Evolutionary conservation across 2,329 filamentous ascomycete species (phyloP), one percentile per base, ranked within the genome.

Genomic region (Piedraia hortae): DNA sequence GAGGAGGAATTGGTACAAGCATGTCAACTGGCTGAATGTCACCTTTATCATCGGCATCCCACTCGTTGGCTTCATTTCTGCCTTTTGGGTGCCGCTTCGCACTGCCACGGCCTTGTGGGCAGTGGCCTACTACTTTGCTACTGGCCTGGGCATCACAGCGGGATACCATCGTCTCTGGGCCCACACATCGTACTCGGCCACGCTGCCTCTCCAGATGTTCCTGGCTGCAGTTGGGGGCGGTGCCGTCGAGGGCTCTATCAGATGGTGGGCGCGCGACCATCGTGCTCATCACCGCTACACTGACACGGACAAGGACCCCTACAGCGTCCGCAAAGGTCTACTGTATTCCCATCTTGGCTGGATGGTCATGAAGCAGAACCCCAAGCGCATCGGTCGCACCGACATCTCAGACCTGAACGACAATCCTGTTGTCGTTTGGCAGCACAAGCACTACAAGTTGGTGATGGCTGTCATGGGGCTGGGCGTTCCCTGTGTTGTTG

Each of bases 321-420:
- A 88, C 56, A 80, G 72, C 12, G 75, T 88, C 36, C 68, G 73
- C 51, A 88, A 88, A 57, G 75, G 75, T 34, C 59, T 85, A 21
- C 50, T 77, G 34, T 82, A 80, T 59, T 77, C 62, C 23, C 70
- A 77, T 51, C 54, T 88, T 26, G 75, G 75, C 38, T 88, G 75
- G 75, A 85, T 88, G 73, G 50, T 88, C 39, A 66, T 88, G 59
- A 82, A 82, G 59, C 75, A 88, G 53, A 82, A 88, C 54, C 73
- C 74, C 32, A 82, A 82, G 59, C 61, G 70, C 30, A 74, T 77
- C 38, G 77, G 77, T 39, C 72, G 75, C 30, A 80, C 73, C 46
- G 75, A 88, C 37, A 85, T 88, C 39, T 69, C 70, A 37, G 77
- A 88, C 39, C 54, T 88, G 34, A 85, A 85, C 51, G 72, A 82